Percentiles rank a stretch among this genome's conserved stretches.
phyloP scores from a whole-genome alignment of 805 yeast species.

The Danielia reshetovae region DNA sequence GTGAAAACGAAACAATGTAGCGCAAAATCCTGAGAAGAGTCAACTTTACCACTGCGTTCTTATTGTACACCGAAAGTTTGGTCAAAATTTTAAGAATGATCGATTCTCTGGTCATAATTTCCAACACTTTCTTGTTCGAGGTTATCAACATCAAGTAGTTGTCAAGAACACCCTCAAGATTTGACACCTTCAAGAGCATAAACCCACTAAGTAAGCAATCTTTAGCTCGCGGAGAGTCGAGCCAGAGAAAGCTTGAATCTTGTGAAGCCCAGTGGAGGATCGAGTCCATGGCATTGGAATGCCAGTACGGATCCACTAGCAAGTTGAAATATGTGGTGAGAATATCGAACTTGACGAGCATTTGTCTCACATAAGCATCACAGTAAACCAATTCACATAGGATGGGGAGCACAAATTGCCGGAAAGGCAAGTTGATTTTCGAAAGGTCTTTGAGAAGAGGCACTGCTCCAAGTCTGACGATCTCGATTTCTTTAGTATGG shows the following conservation, averaged over 20 bases:
- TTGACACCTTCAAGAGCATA: slow-evolving; percentile 35
- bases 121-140: slow-evolving; percentile 16
- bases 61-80: slow-evolving; percentile 24
- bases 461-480: slow-evolving; percentile 45
- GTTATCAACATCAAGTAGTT: slow-evolving; percentile 34
- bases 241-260: slow-evolving; percentile 20
- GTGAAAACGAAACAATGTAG: slow-evolving; percentile 3
- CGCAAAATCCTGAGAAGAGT: slow-evolving; percentile 22
- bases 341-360: slow-evolving; percentile 35
- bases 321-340: slow-evolving; percentile 37
- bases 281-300: slow-evolving; percentile 51
- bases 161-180: slow-evolving; percentile 41
- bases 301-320: slow-evolving; percentile 53
- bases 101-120: slow-evolving; percentile 21
- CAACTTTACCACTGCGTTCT: slow-evolving; percentile 37
- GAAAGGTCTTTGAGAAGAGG: slow-evolving; percentile 41
- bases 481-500: slow-evolving; percentile 40
- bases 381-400: slow-evolving; percentile 51
- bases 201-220: slow-evolving; percentile 38
- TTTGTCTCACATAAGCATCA: slow-evolving; percentile 32
- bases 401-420: slow-evolving; percentile 51
- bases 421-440: slow-evolving; percentile 37
- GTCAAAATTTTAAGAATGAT: slow-evolving; percentile 27
- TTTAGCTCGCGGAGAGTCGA: slow-evolving; percentile 22
- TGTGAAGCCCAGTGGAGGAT: slow-evolving; percentile 38